Evolutionary conservation across 768 basidiomycete species (phyloP).

Genomic region (Cyclocybe aegerita): DNA sequence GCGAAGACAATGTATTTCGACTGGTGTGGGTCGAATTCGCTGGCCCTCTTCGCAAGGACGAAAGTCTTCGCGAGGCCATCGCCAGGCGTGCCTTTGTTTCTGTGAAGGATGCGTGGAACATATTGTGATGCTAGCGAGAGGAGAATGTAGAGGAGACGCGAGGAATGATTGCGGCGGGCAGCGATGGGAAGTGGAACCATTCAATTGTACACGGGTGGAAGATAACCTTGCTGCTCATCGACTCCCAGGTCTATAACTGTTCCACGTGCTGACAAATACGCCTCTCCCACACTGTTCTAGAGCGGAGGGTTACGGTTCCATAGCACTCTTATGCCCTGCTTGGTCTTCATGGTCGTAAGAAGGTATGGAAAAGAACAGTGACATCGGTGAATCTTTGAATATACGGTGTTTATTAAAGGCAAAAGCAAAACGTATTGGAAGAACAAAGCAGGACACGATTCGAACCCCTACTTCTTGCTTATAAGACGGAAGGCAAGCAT

Average conservation of each 20-base stretch:
- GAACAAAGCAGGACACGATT: not conserved
- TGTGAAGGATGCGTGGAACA: constrained; percentile 39
- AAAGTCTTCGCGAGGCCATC: not conserved
- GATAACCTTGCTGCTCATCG: not conserved
- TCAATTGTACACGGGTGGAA: constrained; percentile 25
- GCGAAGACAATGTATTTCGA: constrained; percentile 38
- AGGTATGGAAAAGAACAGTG: too few species aligned
- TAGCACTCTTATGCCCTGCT: too few species aligned
- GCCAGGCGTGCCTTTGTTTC: constrained; percentile 9
- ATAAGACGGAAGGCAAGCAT: constrained; percentile 11
- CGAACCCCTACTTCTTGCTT: not conserved
- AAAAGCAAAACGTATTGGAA: not conserved
- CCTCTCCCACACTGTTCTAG: not conserved
- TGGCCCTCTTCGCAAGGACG: constrained; percentile 23
- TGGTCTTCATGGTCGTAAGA: too few species aligned
- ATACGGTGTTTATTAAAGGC: not conserved
- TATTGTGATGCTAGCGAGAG: constrained; percentile 43
- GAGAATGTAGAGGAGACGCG: constrained; percentile 44
- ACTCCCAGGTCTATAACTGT: not conserved
- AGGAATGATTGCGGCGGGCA: constrained; percentile 34
- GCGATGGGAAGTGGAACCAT: constrained; percentile 43
- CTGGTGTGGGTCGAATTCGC: constrained; percentile 27
- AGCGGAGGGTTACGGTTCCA: too few species aligned
- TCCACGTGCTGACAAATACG: constrained; percentile 6
- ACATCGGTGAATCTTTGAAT: too few species aligned